Conservation (phyloP, 495 filamentous ascomycete species). For the Tuber microsphaerosporum region DNA sequence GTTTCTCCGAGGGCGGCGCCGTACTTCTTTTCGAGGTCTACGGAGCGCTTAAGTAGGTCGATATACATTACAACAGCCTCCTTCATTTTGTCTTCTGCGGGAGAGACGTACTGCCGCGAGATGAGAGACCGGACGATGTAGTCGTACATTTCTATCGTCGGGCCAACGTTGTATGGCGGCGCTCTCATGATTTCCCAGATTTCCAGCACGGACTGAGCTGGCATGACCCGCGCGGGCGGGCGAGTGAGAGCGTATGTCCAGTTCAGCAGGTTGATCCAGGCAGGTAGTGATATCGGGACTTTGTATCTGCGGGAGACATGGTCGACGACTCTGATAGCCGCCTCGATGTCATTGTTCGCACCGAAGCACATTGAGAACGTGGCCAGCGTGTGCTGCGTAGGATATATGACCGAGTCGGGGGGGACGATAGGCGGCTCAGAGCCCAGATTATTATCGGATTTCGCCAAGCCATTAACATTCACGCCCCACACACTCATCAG, state of each 20-base stretch:
- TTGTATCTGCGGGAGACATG: slow-evolving; percentile 53
- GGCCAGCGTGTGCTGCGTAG: slow-evolving; percentile 50
- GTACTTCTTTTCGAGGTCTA: not conserved
- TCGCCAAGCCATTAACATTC: slow-evolving; percentile 47
- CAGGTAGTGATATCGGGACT: slow-evolving; percentile 46
- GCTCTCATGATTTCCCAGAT: slow-evolving; percentile 54
- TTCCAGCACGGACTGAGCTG: slow-evolving; percentile 43
- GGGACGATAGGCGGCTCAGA: slow-evolving; percentile 27
- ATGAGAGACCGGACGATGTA: slow-evolving; percentile 47
- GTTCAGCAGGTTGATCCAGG: slow-evolving; percentile 56
- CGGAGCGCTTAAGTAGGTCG: not conserved
- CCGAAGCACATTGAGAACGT: slow-evolving; percentile 56
- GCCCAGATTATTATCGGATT: slow-evolving; percentile 35
- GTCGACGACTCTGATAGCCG: slow-evolving; percentile 52
- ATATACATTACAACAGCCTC: slow-evolving; percentile 27
- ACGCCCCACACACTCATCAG: slow-evolving; percentile 55
- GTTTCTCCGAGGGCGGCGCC: not conserved
- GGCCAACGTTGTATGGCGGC: slow-evolving; percentile 53
- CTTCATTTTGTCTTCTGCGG: slow-evolving; percentile 40
- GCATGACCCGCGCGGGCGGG: slow-evolving; percentile 43
- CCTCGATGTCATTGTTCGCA: slow-evolving; percentile 51
- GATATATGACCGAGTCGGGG: slow-evolving; percentile 49
- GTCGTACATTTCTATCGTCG: slow-evolving; percentile 52
- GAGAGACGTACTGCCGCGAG: slow-evolving; percentile 27
- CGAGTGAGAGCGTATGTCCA: slow-evolving; percentile 53